Conservation (phyloP, 1,284 basidiomycete species). For the Pholiota adiposa region DNA sequence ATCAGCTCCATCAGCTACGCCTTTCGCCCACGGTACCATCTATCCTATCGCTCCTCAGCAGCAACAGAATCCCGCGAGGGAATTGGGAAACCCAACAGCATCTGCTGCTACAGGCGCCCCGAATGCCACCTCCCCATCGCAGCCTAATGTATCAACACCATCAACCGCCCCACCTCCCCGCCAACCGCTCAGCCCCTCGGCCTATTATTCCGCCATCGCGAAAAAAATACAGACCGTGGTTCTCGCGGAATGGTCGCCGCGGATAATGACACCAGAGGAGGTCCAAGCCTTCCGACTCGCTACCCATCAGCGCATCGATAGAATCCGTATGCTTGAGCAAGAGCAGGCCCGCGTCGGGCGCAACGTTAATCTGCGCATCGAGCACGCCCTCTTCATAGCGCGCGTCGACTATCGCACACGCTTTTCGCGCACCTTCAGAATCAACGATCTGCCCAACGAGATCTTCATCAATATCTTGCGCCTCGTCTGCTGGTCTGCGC, state of each 20-base stretch:
- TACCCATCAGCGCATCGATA: constrained; percentile 26
- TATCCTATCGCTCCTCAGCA: not conserved
- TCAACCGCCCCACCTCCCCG: not conserved
- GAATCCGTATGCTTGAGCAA: constrained; percentile 30
- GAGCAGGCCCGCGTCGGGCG: constrained; percentile 19
- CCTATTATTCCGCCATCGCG: not conserved
- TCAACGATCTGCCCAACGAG: constrained; percentile 65
- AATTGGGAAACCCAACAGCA: no score
- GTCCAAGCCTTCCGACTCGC: constrained; percentile 23
- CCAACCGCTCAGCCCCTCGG: not conserved
- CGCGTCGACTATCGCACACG: constrained; percentile 33
- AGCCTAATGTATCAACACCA: not conserved
- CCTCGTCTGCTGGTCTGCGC: constrained; percentile 51
- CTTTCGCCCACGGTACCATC: not conserved
- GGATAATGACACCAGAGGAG: constrained; percentile 26
- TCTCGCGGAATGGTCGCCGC: constrained; percentile 29
- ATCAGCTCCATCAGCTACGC: not conserved
- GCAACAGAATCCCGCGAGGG: no score
- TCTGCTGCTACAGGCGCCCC: not conserved
- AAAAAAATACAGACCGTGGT: not conserved
- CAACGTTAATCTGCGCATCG: constrained; percentile 23
- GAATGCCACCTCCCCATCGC: not conserved
- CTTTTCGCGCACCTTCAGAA: constrained; percentile 50
- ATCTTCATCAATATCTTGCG: constrained; percentile 67
- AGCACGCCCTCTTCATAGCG: constrained; percentile 31